Conservation (phyloP, 495 filamentous ascomycete genomes). For the Physcia stellaris region DNA sequence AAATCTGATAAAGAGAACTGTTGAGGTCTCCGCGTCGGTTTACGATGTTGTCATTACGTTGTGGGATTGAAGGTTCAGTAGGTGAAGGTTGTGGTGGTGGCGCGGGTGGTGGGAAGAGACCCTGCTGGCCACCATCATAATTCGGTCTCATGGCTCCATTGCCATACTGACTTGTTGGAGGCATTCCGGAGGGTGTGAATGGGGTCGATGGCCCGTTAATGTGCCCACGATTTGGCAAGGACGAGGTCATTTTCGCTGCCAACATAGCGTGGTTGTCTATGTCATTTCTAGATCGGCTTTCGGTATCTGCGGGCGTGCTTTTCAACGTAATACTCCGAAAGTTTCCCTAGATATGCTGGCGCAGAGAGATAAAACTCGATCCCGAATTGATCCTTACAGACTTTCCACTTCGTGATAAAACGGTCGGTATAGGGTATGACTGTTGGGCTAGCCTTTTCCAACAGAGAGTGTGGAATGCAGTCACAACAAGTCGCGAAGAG, state of each 20-base stretch:
- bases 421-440: no score
- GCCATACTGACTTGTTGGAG: slow-evolving; percentile 2
- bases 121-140: slow-evolving; percentile 5
- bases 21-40: slow-evolving; percentile 83
- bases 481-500: no score
- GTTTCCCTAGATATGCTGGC: no score
- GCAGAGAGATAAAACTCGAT: no score
- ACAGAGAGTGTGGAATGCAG: no score
- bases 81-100: slow-evolving; percentile 7
- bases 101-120: slow-evolving; percentile 10
- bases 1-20: slow-evolving; percentile 87
- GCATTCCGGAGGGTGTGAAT: slow-evolving; percentile 5
- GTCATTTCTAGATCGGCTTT: background rate
- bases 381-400: background rate
- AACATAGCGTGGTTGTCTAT: slow-evolving; percentile 17
- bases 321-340: no score
- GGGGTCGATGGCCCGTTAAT: slow-evolving; percentile 12
- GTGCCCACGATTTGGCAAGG: slow-evolving; percentile 12
- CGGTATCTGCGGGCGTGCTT: background rate
- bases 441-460: no score
- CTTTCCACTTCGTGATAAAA: no score
- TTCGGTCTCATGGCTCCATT: slow-evolving; percentile 5
- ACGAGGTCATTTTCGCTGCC: slow-evolving; percentile 15
- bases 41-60: slow-evolving; percentile 63
- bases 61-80: slow-evolving; percentile 2